These are phyloP conservation scores for Corniculantispora saksenae DNA, from an alignment of 2,329 filamentous ascomycete genomes.

Conservation along the genomic window DNA sequence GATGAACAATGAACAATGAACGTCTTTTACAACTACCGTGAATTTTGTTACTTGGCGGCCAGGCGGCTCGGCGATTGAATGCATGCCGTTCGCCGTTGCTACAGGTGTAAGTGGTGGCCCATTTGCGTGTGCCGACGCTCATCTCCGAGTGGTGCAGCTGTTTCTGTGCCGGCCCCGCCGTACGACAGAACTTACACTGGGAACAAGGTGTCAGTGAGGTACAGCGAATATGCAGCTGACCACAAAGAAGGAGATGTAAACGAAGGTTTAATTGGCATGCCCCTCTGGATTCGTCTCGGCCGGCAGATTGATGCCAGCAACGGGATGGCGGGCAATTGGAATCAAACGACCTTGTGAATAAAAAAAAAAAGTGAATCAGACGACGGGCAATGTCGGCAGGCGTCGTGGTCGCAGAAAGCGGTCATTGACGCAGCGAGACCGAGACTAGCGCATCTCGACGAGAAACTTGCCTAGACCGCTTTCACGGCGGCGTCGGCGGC, in stretches of 20 bases:
- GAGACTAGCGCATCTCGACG: not conserved
- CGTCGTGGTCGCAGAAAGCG: not conserved
- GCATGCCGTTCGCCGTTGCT: not conserved
- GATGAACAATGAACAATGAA: not conserved
- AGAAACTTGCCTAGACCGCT: not conserved
- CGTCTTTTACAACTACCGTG: not conserved
- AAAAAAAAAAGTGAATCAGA: not conserved
- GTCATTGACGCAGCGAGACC: not conserved
- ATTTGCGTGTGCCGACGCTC: not conserved
- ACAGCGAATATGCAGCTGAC: not conserved
- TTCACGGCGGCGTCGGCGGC: not conserved
- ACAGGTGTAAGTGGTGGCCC: not conserved
- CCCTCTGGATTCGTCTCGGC: not conserved
- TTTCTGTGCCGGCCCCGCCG: not conserved
- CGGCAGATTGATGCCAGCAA: not conserved
- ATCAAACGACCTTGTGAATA: too few relatives aligned
- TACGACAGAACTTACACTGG: not conserved
- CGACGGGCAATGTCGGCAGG: not conserved
- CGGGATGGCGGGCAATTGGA: too few relatives aligned
- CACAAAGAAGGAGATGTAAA: not conserved
- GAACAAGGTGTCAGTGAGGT: too few relatives aligned
- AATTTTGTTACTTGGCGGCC: not conserved
- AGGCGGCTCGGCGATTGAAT: too few relatives aligned
- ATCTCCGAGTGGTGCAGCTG: not conserved
- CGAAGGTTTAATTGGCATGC: not conserved